Conservation (phyloP, 2,329 filamentous ascomycete genomes). For the Acrocalymma vagum region DNA sequence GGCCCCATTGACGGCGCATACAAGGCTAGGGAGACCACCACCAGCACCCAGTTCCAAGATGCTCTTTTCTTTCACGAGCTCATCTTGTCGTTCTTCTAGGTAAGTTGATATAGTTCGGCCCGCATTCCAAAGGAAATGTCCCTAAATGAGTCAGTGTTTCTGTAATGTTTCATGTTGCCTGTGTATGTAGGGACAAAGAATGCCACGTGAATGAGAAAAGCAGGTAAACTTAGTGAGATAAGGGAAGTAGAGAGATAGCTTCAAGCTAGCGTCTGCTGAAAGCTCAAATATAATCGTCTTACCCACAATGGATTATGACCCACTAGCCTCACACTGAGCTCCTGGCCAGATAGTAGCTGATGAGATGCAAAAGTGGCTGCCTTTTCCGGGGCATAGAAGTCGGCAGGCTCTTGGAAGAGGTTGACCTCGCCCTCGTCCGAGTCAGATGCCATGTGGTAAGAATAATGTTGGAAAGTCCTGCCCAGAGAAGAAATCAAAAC, state of each 20-base stretch:
- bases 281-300: too few species aligned
- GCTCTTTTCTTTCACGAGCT: slow-evolving; percentile 70
- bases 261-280: too few species aligned
- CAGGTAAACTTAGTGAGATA: slow-evolving; percentile 4
- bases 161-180: neutral
- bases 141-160: slow-evolving; percentile 52
- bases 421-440: slow-evolving; percentile 50
- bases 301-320: slow-evolving; percentile 88
- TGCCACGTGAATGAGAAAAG: neutral
- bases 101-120: slow-evolving; percentile 79
- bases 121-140: slow-evolving; percentile 91
- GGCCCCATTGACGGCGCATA: slow-evolving; percentile 78
- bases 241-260: neutral
- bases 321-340: slow-evolving; percentile 77
- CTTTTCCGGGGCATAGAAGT: slow-evolving; percentile 80
- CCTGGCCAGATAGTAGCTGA: slow-evolving; percentile 70
- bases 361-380: slow-evolving; percentile 78
- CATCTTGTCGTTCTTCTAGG: slow-evolving; percentile 72
- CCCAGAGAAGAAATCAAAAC: slow-evolving; percentile 2
- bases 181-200: slow-evolving; percentile 1
- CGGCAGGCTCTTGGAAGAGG: slow-evolving; percentile 83
- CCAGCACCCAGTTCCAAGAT: slow-evolving; percentile 91
- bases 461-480: slow-evolving; percentile 3
- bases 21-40: slow-evolving; percentile 82
- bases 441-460: slow-evolving; percentile 36